Base-by-base conservation (phyloP, 306 rosid species). In the Acacia crassicarpa region DNA sequence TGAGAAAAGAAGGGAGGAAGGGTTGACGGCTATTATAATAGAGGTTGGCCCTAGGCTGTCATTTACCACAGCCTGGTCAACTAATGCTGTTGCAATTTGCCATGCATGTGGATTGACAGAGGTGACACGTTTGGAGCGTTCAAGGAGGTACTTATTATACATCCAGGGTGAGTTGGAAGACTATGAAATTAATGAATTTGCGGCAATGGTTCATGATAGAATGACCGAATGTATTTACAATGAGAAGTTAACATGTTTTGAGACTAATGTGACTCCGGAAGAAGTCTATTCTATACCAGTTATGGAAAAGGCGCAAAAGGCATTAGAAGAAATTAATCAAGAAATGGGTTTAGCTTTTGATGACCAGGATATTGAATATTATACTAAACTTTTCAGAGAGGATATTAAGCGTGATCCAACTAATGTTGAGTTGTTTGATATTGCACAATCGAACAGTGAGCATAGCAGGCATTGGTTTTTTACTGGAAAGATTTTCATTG, bases 381-480 rank as follows among this genome's bases (percentile, higher is more conserved):
- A 94, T 85, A 92, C 94, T 38, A 86, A 83, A 79, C 98, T 94
- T 77, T 92, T 92, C 85, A 84, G 87, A 62, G 96, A 92, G 30
- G 97, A 94, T 68, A 91, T 94, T 45, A 84, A 88, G 88, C 89
- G 96, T 33, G 86, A 94, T 81, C 98, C 98, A 82, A 87, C 96
- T 1, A 92, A 91, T 16, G 97, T 94, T 72, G 98, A 94, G 46
- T 74, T 94, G 63, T 94, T 94, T 83, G 98, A 94, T 81, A 92
- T 94, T 80, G 98, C 98, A 9, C 98, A 94, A 74, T 94, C 98
- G 58, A 92, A 94, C 82, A 92, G 97, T 46, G 97, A 94, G 81
- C 98, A 94, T 54, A 91, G 98, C 77, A 90, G 98, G 78, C 98
- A 92, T 72, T 94, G 98, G 98, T 92, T 94, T 90, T 94, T 94